A percentile compares a stretch with the other conserved stretches of the same genome.
phyloP scores from a whole-genome alignment of 495 filamentous ascomycete species.

The Neurospora sp. region DNA sequence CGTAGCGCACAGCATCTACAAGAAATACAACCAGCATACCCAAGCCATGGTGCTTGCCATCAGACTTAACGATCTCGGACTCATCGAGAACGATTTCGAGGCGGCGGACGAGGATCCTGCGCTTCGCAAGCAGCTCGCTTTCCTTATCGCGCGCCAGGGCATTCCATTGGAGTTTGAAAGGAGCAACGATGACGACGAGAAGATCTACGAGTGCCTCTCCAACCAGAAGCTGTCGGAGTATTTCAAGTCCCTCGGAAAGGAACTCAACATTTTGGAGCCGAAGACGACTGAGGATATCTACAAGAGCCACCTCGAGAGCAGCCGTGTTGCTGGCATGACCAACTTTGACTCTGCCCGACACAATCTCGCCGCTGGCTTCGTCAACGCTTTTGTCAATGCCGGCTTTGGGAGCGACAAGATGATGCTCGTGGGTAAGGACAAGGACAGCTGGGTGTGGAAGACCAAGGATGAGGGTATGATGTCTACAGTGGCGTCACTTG shows the following conservation, averaged over 20 bases:
- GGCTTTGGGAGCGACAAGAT: constrained; percentile 94
- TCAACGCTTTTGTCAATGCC: constrained; percentile 93
- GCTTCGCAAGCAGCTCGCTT: constrained; percentile 88
- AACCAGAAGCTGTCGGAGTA: constrained; percentile 82
- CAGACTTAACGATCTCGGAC: constrained; percentile 71
- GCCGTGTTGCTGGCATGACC: constrained; percentile 77
- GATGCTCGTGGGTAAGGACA: constrained; percentile 77
- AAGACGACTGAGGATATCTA: constrained; percentile 99
- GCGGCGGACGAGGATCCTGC: constrained; percentile 63
- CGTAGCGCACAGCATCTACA: constrained; percentile 87
- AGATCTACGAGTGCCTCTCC: constrained; percentile 70
- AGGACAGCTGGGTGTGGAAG: constrained; percentile 95
- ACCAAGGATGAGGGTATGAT: constrained; percentile 97
- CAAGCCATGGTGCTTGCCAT: constrained; percentile 94
- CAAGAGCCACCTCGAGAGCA: constrained; percentile 96
- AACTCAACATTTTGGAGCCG: constrained; percentile 92
- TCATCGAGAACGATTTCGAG: constrained; percentile 70
- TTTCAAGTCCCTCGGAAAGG: constrained; percentile 89
- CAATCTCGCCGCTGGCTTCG: constrained; percentile 91
- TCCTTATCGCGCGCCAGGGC: constrained; percentile 83
- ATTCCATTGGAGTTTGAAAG: constrained; percentile 62
- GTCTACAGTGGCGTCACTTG: constrained; percentile 86
- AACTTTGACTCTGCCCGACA: constrained; percentile 92
- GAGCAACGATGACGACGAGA: constrained; percentile 44
- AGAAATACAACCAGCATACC: constrained; percentile 77